phyloP scores from a whole-genome alignment of 345 rosid species.

The Eucalyptus brandiana region DNA sequence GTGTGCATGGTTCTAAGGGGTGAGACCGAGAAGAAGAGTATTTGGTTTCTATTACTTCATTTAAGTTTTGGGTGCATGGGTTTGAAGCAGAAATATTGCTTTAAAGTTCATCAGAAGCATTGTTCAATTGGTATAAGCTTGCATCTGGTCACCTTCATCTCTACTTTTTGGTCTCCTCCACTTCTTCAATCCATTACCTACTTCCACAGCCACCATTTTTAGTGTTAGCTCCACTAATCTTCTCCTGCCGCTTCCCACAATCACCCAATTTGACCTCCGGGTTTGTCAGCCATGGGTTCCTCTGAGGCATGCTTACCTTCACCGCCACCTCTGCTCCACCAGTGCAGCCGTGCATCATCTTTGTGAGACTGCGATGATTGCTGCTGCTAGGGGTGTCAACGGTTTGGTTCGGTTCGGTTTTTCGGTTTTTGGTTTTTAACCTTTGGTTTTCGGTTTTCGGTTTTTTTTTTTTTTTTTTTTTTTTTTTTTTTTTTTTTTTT shows the following conservation, averaged over 20 bases:
- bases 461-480: too few species aligned
- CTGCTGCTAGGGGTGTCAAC: too few species aligned
- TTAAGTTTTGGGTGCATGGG: not conserved
- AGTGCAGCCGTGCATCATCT: not conserved
- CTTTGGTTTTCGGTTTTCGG: too few species aligned
- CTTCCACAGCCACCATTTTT: not conserved
- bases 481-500: too few species aligned
- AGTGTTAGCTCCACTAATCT: not conserved
- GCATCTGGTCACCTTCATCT: not conserved
- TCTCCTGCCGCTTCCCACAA: not conserved
- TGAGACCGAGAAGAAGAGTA: not conserved
- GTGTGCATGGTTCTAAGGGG: not conserved
- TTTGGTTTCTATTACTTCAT: not conserved
- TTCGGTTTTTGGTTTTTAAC: too few species aligned
- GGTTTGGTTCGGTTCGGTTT: too few species aligned
- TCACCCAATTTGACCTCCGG: not conserved
- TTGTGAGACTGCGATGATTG: not conserved
- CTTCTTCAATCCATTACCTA: not conserved
- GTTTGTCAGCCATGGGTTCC: not conserved
- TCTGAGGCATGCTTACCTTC: not conserved
- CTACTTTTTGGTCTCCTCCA: not conserved
- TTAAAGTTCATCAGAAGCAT: not conserved
- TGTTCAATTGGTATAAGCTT: not conserved
- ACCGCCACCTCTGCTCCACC: not conserved
- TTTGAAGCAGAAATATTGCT: not conserved